phyloP scores from a whole-genome alignment of 2,329 filamentous ascomycete genomes.

The Colletotrichum navitas region DNA sequence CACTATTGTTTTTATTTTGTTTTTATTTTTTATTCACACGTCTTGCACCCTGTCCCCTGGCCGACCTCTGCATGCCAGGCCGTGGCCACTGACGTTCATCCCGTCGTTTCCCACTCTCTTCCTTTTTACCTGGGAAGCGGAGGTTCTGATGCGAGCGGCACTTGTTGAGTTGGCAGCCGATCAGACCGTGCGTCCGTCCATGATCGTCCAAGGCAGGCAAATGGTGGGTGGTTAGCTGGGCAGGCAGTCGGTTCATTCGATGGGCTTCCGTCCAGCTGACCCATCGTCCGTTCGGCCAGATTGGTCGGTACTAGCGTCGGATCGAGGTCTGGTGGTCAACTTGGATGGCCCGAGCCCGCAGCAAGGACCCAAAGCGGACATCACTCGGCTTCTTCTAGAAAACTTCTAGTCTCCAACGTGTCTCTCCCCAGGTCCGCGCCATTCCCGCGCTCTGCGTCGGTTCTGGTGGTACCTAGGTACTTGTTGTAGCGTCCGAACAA shows the following conservation, averaged over 20 bases:
- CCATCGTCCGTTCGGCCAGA: slow-evolving; percentile 5
- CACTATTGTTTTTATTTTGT: background rate
- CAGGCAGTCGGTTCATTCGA: background rate
- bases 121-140: background rate
- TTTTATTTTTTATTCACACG: background rate
- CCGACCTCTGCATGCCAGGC: slow-evolving; percentile 16
- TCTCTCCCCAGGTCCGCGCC: slow-evolving; percentile 25
- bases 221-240: too few relatives aligned
- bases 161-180: slow-evolving; percentile 34
- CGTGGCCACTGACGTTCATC: slow-evolving; percentile 28
- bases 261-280: slow-evolving; percentile 35
- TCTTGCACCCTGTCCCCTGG: background rate
- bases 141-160: slow-evolving; percentile 23
- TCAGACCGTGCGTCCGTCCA: slow-evolving; percentile 6
- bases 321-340: slow-evolving; percentile 19
- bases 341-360: slow-evolving; percentile 16
- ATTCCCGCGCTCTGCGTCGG: slow-evolving; percentile 14
- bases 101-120: slow-evolving; percentile 3
- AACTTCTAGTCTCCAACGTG: slow-evolving; percentile 37
- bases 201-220: background rate
- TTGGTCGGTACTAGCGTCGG: slow-evolving; percentile 35
- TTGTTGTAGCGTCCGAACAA: slow-evolving; percentile 31
- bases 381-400: slow-evolving; percentile 23
- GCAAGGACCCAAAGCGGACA: background rate
- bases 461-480: slow-evolving; percentile 12